Conservation (phyloP, 495 filamentous ascomycete genomes). For the Neurospora sp. region DNA sequence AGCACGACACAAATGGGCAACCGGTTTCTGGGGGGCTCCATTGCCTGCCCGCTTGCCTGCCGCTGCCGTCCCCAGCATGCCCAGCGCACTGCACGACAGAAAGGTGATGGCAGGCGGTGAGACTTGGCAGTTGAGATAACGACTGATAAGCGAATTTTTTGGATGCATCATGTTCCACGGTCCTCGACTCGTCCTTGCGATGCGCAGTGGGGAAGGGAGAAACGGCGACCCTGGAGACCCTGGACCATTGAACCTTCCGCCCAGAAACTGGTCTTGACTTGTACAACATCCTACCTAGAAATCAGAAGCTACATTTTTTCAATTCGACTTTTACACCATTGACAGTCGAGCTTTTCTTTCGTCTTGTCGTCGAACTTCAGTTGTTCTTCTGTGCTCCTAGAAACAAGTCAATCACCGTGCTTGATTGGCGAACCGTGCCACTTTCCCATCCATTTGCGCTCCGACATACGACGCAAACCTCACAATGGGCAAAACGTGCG, state of each 20-base stretch:
- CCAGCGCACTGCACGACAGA: background rate
- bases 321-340: background rate
- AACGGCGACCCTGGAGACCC: background rate
- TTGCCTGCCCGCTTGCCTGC: conserved; percentile 17
- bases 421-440: background rate
- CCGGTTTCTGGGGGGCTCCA: conserved; percentile 6
- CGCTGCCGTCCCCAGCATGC: background rate
- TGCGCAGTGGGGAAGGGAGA: background rate
- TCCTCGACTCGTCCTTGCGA: conserved; percentile 1
- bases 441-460: background rate
- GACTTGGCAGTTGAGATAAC: conserved; percentile 20
- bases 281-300: background rate
- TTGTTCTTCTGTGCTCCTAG: background rate
- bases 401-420: background rate
- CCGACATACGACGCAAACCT: background rate
- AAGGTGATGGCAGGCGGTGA: conserved; percentile 10
- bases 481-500: conserved; percentile 21
- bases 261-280: background rate
- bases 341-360: background rate
- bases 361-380: background rate
- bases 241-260: background rate
- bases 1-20: conserved; percentile 13
- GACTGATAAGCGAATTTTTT: conserved; percentile 25
- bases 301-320: background rate
- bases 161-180: conserved; percentile 5